Evolutionary conservation across 1,284 basidiomycete species (phyloP).

Genomic region (Melampsora abietis-canadensis): DNA sequence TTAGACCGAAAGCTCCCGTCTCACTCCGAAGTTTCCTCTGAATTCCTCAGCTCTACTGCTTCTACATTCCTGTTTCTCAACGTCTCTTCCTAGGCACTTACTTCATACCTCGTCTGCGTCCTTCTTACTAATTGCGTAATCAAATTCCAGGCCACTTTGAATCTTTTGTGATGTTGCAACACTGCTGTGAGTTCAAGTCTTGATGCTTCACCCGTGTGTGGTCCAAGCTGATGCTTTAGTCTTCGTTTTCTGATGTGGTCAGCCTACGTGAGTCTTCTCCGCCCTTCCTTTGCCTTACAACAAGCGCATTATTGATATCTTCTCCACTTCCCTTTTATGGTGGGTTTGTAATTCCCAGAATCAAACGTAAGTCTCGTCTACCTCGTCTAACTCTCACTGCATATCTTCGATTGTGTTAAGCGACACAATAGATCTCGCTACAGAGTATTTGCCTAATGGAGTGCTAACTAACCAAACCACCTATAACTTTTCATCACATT

Average conservation of each 20-base stretch:
- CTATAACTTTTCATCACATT: slow-evolving; percentile 12
- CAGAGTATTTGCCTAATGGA: background rate
- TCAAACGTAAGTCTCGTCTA: slow-evolving; percentile 27
- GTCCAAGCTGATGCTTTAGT: slow-evolving; percentile 42
- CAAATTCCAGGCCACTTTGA: slow-evolving; percentile 22
- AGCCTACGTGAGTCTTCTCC: slow-evolving; percentile 43
- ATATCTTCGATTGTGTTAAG: background rate
- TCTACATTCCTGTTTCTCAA: slow-evolving; percentile 36
- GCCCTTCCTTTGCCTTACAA: slow-evolving; percentile 24
- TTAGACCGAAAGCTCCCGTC: slow-evolving; percentile 36
- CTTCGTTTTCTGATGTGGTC: slow-evolving; percentile 36
- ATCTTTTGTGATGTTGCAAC: slow-evolving; percentile 32
- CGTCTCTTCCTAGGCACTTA: slow-evolving; percentile 25
- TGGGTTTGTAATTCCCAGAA: slow-evolving; percentile 23
- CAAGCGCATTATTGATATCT: slow-evolving; percentile 14
- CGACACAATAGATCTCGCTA: slow-evolving; percentile 9
- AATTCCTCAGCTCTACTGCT: slow-evolving; percentile 40
- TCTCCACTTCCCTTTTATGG: slow-evolving; percentile 7
- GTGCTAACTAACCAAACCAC: slow-evolving; percentile 1
- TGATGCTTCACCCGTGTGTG: slow-evolving; percentile 16
- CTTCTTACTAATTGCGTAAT: slow-evolving; percentile 43
- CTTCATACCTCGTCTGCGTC: slow-evolving; percentile 43
- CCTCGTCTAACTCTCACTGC: background rate
- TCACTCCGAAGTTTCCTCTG: slow-evolving; percentile 38
- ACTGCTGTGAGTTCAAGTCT: slow-evolving; percentile 40